A percentile compares a stretch with the other conserved stretches of the same genome.
These are phyloP conservation scores for Talaromyces sp. DNA, from an alignment of 2,329 filamentous ascomycete species.

Conservation along the genomic window DNA sequence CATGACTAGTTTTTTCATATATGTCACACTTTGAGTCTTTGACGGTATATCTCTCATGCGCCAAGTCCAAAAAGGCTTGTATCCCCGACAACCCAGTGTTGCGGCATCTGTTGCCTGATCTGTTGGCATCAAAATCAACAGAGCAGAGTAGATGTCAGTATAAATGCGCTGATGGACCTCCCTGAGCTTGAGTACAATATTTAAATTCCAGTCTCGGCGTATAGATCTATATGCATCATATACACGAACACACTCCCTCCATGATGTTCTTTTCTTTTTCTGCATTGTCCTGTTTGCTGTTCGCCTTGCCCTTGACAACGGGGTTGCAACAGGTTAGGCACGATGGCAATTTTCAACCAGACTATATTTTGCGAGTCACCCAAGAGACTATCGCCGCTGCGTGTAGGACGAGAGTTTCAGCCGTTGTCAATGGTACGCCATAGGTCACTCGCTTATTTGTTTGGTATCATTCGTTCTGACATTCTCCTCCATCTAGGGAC, in stretches of 20 bases:
- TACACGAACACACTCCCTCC: neutral
- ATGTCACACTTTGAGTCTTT: neutral
- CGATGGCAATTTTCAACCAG: conserved; percentile 5
- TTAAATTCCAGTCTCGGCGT: neutral
- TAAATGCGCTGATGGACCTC: neutral
- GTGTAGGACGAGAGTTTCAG: conserved; percentile 6
- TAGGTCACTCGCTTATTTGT: neutral
- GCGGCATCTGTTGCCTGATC: neutral
- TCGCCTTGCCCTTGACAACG: neutral
- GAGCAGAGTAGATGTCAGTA: neutral
- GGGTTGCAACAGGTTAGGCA: conserved; percentile 2
- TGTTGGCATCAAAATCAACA: neutral
- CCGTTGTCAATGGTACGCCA: conserved; percentile 7
- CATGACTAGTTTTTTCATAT: neutral
- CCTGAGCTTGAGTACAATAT: too few relatives aligned
- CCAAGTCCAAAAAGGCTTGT: neutral
- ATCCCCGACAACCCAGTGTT: neutral
- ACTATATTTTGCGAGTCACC: conserved; percentile 3
- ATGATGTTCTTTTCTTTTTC: neutral
- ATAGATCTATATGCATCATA: neutral
- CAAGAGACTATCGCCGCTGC: neutral
- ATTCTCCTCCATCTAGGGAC: neutral
- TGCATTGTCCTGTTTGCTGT: neutral
- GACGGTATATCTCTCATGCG: neutral
- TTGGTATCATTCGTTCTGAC: neutral